Evolutionary conservation across 169 alveolate genomes (phyloP), one percentile per base, ranked within the genome.

Genomic region (Plasmodium gallinaceum): DNA sequence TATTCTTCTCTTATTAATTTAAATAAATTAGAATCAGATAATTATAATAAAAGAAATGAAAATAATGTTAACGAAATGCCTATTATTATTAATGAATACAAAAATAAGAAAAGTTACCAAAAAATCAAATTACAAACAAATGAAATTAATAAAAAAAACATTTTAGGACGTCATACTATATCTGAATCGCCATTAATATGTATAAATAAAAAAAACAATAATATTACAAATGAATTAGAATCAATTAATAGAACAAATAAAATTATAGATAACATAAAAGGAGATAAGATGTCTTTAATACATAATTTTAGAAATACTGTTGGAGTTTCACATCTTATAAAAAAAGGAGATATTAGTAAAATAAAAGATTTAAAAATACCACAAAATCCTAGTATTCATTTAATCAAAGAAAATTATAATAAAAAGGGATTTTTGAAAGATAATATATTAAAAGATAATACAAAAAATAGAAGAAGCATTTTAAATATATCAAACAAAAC

Each of bases 121-220:
- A 39, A 69, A n/a, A 69, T 20, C 10, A 69, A 69, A 26, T 10
- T 26, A 18, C n/a, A 69, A 20, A 45, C n/a, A 6, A 5, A 48
- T 32, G 16, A 48, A 1, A 48, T 1, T 48, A 48, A 14, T 48
- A 48, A 14, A 9, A 48, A 48, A 48, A 9, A 24, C 26, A 26
- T 71, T 14, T 51, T 66, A 43, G 52, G 52, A 39, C 12, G 83
- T 3, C 65, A 71, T 60, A 71, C 83, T 18, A 71, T 71, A 71
- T 71, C 83, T n/a, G 83, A 51, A 60, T n/a, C 22, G 0, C 54
- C 42, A 24, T 48, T 52, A 1, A 66, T 8, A 8, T 24, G 68
- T 22, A 32, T 14, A 18, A 42, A 24, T 46, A 66, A 42, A 46
- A 45, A 45, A n/a, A 37, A 10, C 2, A 32, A 16, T 24, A 42